Base-by-base conservation (phyloP, 805 yeast species). In the Candida odintsovae region DNA sequence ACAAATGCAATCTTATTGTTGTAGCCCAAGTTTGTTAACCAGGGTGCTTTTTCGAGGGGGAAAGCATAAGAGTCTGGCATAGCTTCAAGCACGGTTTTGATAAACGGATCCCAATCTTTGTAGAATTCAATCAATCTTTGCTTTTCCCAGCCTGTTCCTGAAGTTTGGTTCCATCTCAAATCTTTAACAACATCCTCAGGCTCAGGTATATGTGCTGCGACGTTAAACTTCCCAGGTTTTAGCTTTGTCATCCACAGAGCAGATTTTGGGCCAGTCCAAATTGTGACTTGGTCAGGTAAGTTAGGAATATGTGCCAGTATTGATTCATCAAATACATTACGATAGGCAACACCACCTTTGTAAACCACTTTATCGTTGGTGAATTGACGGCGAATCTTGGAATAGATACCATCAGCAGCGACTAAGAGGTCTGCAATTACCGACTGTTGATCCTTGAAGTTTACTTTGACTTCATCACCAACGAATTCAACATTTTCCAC, bases 91-190 rank as follows among this genome's bases (percentile, higher is more conserved):
- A 50, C 46, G 12, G 41, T 28, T 13, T 33, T 42, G 25, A 50
- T 50, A 11, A 50, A 45, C 9, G 53, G 53, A 44, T 50, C 53
- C 51, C 53, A 50, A 33, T 48, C 51, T 38, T 50, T 48, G 25
- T 41, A 50, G 31, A 41, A 44, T 15, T 50, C 48, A 41, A 45
- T 50, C 19, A 48, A 26, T 42, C 51, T 43, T 8, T 43, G 35
- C 23, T 46, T 48, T 21, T 48, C 51, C 45, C 49, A 48, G 3
- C 43, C 48, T 21, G 43, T 38, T 4, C 47, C 50, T n/a, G 41
- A 35, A 1, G 53, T 42, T 41, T 47, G 29, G 33, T 50, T 50
- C 51, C 53, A 50, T 41, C 29, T 50, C 6, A 48, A 22, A 4
- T 16, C 31, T 13, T 41, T 26, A 3, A 48, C 51, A 20, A 50